These are phyloP conservation scores for barley (Hordeum vulgare) DNA, from an alignment of 176 grass and related monocot genomes.

Conservation along the genomic window DNA sequence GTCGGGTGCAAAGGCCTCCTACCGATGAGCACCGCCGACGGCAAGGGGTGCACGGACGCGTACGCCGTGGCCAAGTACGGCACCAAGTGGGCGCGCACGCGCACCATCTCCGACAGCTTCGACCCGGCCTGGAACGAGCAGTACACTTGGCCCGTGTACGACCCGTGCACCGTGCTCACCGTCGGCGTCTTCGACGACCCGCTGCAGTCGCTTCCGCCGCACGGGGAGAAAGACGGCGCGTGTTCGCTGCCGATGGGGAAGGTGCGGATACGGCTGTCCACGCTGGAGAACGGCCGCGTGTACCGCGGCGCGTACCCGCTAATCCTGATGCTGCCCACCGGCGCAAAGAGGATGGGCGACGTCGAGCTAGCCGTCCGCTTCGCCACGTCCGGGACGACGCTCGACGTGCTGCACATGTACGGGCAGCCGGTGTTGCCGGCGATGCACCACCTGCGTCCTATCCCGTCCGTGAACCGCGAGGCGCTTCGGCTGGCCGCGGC, in stretches of 20 bases:
- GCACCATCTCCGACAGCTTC: slow-evolving; percentile 75
- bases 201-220: not conserved
- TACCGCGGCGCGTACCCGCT: slow-evolving; percentile 79
- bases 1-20: slow-evolving; percentile 73
- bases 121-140: slow-evolving; percentile 96
- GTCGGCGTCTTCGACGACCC: slow-evolving; percentile 84
- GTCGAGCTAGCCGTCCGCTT: slow-evolving; percentile 83
- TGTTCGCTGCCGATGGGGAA: slow-evolving; percentile 68
- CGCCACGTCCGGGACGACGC: slow-evolving; percentile 36
- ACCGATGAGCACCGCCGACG: slow-evolving; percentile 64
- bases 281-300: slow-evolving; percentile 50
- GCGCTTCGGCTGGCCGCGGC: slow-evolving; percentile 53
- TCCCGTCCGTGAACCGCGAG: slow-evolving; percentile 40
- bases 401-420: slow-evolving; percentile 71
- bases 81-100: slow-evolving; percentile 87
- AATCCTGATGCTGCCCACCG: slow-evolving; percentile 62
- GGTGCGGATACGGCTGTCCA: slow-evolving; percentile 76
- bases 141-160: slow-evolving; percentile 94
- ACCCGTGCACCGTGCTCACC: slow-evolving; percentile 85
- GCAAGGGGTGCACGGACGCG: slow-evolving; percentile 75
- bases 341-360: slow-evolving; percentile 83
- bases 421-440: slow-evolving; percentile 43
- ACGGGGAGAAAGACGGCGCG: slow-evolving; percentile 19
- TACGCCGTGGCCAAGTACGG: slow-evolving; percentile 90
- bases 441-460: slow-evolving; percentile 64